A percentile compares a stretch with the other conserved stretches of the same genome.
These are phyloP conservation scores for Psilocybe tampanensis DNA, from an alignment of 768 basidiomycete species.

Conservation along the genomic window DNA sequence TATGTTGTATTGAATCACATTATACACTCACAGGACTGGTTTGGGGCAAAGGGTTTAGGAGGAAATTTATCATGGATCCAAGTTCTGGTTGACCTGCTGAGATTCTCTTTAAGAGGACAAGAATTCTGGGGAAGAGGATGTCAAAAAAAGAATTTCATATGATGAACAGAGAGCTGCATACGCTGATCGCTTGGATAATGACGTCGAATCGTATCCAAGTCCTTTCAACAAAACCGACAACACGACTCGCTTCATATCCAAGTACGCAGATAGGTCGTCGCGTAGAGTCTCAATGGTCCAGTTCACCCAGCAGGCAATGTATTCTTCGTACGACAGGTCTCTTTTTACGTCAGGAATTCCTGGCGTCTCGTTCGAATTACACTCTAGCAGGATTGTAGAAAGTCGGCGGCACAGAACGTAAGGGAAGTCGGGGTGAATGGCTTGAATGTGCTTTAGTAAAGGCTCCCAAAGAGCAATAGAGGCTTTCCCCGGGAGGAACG, in stretches of 20 bases:
- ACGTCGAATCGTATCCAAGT: slow-evolving; percentile 38
- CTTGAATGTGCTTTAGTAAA: slow-evolving; percentile 57
- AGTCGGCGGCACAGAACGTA: slow-evolving; percentile 50
- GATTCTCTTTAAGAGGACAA: slow-evolving; percentile 15
- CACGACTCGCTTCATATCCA: slow-evolving; percentile 47
- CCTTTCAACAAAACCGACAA: slow-evolving; percentile 48
- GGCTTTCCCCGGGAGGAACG: slow-evolving; percentile 50
- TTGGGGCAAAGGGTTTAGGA: slow-evolving; percentile 12
- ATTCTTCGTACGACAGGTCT: slow-evolving; percentile 53
- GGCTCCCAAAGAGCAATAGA: slow-evolving; percentile 69
- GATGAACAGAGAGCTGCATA: slow-evolving; percentile 6
- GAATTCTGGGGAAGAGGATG: slow-evolving; percentile 6
- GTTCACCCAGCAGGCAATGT: slow-evolving; percentile 68
- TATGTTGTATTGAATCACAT: neutral
- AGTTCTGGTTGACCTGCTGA: slow-evolving; percentile 17
- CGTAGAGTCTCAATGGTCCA: slow-evolving; percentile 57
- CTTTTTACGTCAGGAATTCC: slow-evolving; percentile 20
- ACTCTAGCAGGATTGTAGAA: slow-evolving; percentile 33
- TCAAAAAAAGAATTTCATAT: neutral
- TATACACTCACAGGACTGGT: slow-evolving; percentile 5
- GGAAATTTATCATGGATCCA: slow-evolving; percentile 11
- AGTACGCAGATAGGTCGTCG: slow-evolving; percentile 18
- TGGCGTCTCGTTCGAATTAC: neutral
- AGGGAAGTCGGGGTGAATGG: slow-evolving; percentile 58
- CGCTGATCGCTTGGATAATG: slow-evolving; percentile 13